phyloP scores from a whole-genome alignment of 768 basidiomycete genomes.

The Russula ochroleuca region DNA sequence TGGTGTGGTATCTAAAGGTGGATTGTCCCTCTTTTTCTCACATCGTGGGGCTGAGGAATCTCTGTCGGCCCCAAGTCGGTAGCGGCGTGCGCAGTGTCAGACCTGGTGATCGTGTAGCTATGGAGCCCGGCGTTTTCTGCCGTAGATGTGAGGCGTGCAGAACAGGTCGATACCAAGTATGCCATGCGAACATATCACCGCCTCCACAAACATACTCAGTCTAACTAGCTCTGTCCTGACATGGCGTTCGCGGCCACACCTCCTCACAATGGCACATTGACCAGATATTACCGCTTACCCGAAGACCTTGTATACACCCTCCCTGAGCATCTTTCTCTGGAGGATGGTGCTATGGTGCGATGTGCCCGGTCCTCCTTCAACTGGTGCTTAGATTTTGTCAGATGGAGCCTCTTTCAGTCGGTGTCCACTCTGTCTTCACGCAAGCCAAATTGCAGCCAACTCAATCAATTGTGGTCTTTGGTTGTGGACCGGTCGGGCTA shows the following conservation, averaged over 20 bases:
- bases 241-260: slow-evolving; percentile 92
- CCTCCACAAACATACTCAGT: neutral
- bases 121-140: slow-evolving; percentile 90
- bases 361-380: neutral
- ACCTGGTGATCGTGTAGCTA: slow-evolving; percentile 81
- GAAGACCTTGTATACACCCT: slow-evolving; percentile 80
- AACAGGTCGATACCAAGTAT: slow-evolving; percentile 74
- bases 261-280: slow-evolving; percentile 86
- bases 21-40: neutral
- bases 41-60: neutral
- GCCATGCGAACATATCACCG: slow-evolving; percentile 21
- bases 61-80: slow-evolving; percentile 50
- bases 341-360: slow-evolving; percentile 90
- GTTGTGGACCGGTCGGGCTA: slow-evolving; percentile 84
- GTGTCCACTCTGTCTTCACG: slow-evolving; percentile 79
- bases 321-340: slow-evolving; percentile 78
- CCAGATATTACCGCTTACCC: slow-evolving; percentile 81
- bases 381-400: slow-evolving; percentile 31
- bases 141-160: slow-evolving; percentile 82
- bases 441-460: slow-evolving; percentile 68
- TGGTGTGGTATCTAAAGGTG: slow-evolving; percentile 69
- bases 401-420: slow-evolving; percentile 96
- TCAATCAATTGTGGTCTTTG: slow-evolving; percentile 79
- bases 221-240: slow-evolving; percentile 68
- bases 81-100: slow-evolving; percentile 69